A percentile compares a stretch with the other conserved stretches of the same genome.
These are phyloP conservation scores for Pyrenophora tritici-repentis DNA, from an alignment of 2,329 filamentous ascomycete species.

Conservation along the genomic window DNA sequence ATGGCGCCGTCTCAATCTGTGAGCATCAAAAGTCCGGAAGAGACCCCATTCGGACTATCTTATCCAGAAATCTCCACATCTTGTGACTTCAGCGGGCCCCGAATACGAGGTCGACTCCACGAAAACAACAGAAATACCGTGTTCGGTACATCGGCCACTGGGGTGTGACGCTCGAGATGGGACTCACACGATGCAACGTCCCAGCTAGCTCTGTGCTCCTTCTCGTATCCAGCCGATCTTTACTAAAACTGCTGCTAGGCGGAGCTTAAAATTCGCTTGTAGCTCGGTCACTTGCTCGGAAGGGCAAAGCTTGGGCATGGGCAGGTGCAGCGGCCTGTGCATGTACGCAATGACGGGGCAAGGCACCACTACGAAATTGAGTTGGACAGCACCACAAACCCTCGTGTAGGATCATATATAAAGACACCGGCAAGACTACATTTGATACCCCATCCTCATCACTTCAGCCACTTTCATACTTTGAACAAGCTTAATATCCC, in stretches of 20 bases:
- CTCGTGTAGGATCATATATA: background rate
- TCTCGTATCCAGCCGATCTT: background rate
- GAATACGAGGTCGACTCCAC: background rate
- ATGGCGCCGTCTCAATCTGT: background rate
- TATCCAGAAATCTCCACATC: background rate
- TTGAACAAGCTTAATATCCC: background rate
- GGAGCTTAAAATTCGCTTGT: constrained; percentile 5
- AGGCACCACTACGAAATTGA: constrained; percentile 4
- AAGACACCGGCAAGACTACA: background rate
- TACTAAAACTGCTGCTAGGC: background rate
- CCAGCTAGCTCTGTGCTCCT: background rate
- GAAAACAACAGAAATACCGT: background rate
- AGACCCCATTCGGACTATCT: background rate
- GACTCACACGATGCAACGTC: constrained; percentile 4
- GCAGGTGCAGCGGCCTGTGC: constrained; percentile 1
- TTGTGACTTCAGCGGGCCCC: background rate
- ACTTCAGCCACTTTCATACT: background rate
- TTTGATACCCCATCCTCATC: background rate
- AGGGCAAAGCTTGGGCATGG: constrained; percentile 1
- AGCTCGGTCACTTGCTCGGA: background rate
- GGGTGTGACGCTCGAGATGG: background rate
- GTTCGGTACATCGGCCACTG: background rate
- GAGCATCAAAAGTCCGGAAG: background rate
- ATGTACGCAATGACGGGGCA: constrained; percentile 2
- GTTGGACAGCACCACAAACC: background rate